Evolutionary conservation across 768 basidiomycete species (phyloP), one percentile per base, ranked within the genome.

Genomic region (Dacryopinax spathularia): DNA sequence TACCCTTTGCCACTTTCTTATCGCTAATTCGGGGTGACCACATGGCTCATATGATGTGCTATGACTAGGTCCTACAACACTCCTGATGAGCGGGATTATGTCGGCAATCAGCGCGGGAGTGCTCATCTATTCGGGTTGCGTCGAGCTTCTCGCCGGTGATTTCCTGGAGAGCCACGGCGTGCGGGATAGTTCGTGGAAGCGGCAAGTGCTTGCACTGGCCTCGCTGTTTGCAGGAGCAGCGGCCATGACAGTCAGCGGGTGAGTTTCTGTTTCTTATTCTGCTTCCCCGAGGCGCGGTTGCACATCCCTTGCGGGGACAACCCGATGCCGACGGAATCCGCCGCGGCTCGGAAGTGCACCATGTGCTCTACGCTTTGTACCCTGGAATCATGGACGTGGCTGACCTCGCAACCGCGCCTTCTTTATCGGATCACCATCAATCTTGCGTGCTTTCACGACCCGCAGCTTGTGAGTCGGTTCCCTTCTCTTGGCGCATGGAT

Each of bases 141-240:
- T 91, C 6, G 89, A 91, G 78, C 91, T 91, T 86, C 81, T 91
- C 61, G 89, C 87, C 0, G 89, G 82, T 1, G 89, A 91, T 72
- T 90, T 91, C 67, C 86, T 91, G 41, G 86, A 87, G 74, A 86
- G 88, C 36, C 82, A 82, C 65, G 77, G 68, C 31, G 74, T 76
- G 66, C 69, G 65, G 68, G 69, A 35, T 41, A 65, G 43, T 61
- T 63, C 25, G 43, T 48, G 33, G 13, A 61, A 61, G 63, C 77
- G 78, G 68, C 82, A 85, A 72, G 75, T 73, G 16, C 67, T 86
- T 35, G 88, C 88, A 12, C 73, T 89, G 15, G 69, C 72, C 1
- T 87, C 86, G 69, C 70, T 88, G 64, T 70, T 84, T 29, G 76
- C 78, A n/a, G 88, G 88, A 2, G 83, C 82, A 1, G 70, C 70